Conservation (phyloP, 2,329 filamentous ascomycete genomes). For the Sporothrix sp. region DNA sequence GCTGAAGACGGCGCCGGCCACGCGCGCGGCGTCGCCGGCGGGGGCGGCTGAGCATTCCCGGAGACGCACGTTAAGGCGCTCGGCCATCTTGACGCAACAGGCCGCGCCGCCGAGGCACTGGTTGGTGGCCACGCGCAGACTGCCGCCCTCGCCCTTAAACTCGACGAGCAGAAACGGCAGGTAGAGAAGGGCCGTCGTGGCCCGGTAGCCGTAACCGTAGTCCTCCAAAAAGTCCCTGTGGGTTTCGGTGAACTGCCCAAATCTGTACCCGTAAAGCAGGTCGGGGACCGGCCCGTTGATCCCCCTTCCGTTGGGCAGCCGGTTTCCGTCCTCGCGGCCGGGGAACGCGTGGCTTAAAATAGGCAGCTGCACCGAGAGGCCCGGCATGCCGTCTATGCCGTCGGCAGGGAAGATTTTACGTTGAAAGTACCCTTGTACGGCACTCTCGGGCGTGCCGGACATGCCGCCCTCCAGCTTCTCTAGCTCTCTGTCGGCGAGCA, state of each 20-base stretch:
- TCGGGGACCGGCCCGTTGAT: background rate
- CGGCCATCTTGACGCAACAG: slow-evolving; percentile 25
- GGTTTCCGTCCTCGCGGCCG: no score
- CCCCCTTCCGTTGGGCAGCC: no score
- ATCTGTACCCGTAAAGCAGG: background rate
- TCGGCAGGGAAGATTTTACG: no score
- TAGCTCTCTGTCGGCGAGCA: no score
- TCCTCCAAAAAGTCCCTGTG: background rate
- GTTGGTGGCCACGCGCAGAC: slow-evolving; percentile 29
- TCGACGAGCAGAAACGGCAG: slow-evolving; percentile 24
- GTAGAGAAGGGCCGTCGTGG: background rate
- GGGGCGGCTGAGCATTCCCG: slow-evolving; percentile 11
- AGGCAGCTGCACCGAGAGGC: no score
- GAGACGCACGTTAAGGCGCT: slow-evolving; percentile 19
- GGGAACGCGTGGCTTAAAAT: no score
- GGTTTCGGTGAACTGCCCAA: background rate
- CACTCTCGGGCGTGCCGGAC: no score
- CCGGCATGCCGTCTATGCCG: no score
- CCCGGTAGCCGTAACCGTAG: background rate
- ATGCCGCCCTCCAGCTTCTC: no score
- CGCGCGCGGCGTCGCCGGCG: background rate
- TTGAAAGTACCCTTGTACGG: no score
- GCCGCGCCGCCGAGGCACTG: slow-evolving; percentile 26
- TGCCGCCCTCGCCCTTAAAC: slow-evolving; percentile 25
- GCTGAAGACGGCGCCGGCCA: slow-evolving; percentile 24